These are phyloP conservation scores for Amaranthus cruentus DNA, from an alignment of 148 eudicot genomes.

Conservation along the genomic window DNA sequence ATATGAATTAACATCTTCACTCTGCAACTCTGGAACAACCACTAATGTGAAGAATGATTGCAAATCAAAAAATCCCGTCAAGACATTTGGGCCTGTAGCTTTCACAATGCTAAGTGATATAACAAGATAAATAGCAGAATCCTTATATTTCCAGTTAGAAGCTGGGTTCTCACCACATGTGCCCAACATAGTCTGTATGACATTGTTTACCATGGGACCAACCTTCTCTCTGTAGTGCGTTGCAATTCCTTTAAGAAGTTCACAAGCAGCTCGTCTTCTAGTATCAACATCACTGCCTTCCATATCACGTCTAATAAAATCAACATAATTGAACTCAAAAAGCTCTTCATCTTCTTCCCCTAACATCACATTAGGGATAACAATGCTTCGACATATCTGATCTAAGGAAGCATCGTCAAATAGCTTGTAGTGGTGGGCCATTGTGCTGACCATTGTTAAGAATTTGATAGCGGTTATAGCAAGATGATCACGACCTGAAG, in stretches of 20 bases:
- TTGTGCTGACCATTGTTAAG: conserved; percentile 70
- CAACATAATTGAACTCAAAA: conserved; percentile 90
- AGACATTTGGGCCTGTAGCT: conserved; percentile 66
- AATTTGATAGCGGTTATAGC: conserved; percentile 85
- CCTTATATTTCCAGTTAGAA: conserved; percentile 83
- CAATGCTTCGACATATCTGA: conserved; percentile 77
- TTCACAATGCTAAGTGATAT: conserved; percentile 69
- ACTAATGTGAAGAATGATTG: conserved; percentile 66
- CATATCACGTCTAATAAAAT: conserved; percentile 87
- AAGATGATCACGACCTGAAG: conserved; percentile 71
- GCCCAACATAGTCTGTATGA: conserved; percentile 59
- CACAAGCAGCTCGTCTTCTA: conserved; percentile 93
- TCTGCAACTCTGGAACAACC: conserved; percentile 79
- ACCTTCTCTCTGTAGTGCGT: conserved; percentile 71
- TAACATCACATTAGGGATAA: conserved; percentile 89
- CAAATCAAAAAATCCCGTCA: conserved; percentile 80
- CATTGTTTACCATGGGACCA: conserved; percentile 53
- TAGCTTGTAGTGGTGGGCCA: conserved; percentile 62
- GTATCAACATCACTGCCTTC: conserved; percentile 99
- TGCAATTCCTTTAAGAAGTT: conserved; percentile 87
- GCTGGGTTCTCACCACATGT: conserved; percentile 62
- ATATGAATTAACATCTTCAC: conserved; percentile 74
- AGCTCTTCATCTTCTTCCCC: conserved; percentile 94
- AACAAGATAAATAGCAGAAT: conserved; percentile 89
- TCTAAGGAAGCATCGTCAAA: conserved; percentile 69